Evolutionary conservation across 2,329 filamentous ascomycete species (phyloP).

Genomic region (Penicillium griseofulvum): DNA sequence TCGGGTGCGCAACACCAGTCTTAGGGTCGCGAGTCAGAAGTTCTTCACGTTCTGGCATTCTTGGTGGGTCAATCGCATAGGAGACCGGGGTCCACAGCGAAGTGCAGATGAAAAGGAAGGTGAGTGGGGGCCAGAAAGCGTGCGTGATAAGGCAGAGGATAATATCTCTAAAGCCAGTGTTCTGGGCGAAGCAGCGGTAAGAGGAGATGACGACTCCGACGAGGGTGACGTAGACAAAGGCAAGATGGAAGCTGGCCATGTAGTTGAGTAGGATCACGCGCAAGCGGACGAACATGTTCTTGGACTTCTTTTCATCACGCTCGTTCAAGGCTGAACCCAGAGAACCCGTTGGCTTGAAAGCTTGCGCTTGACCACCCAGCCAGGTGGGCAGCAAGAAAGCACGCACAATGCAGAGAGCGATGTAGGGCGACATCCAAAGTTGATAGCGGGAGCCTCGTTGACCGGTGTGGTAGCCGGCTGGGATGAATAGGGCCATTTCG

Average conservation of each 20-base stretch:
- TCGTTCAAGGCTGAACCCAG: slow-evolving; percentile 58
- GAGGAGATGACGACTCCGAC: slow-evolving; percentile 51
- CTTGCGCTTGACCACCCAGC: slow-evolving; percentile 59
- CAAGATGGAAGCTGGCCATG: slow-evolving; percentile 55
- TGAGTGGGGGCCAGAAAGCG: slow-evolving; percentile 61
- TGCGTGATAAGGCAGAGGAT: slow-evolving; percentile 57
- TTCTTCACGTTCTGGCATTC: slow-evolving; percentile 57
- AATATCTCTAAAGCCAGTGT: slow-evolving; percentile 41
- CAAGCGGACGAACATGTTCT: slow-evolving; percentile 51
- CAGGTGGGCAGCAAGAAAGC: slow-evolving; percentile 58
- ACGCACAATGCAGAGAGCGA: slow-evolving; percentile 57
- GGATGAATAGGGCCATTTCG: slow-evolving; percentile 59
- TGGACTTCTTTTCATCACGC: slow-evolving; percentile 47
- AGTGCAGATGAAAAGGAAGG: slow-evolving; percentile 56
- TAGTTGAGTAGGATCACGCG: slow-evolving; percentile 57
- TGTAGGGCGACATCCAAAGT: slow-evolving; percentile 64
- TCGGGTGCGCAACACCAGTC: slow-evolving; percentile 49
- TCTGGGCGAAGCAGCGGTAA: slow-evolving; percentile 50
- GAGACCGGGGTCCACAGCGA: slow-evolving; percentile 59
- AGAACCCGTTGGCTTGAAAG: slow-evolving; percentile 62
- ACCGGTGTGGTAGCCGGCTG: slow-evolving; percentile 59
- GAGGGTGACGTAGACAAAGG: slow-evolving; percentile 55
- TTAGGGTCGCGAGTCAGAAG: slow-evolving; percentile 55
- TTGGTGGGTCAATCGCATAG: slow-evolving; percentile 61
- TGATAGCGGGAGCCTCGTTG: slow-evolving; percentile 57